A percentile compares a stretch with the other conserved stretches of the same genome.
Conservation (phyloP, 164 flowering plant genomes). For the Tetracentron sinense region DNA sequence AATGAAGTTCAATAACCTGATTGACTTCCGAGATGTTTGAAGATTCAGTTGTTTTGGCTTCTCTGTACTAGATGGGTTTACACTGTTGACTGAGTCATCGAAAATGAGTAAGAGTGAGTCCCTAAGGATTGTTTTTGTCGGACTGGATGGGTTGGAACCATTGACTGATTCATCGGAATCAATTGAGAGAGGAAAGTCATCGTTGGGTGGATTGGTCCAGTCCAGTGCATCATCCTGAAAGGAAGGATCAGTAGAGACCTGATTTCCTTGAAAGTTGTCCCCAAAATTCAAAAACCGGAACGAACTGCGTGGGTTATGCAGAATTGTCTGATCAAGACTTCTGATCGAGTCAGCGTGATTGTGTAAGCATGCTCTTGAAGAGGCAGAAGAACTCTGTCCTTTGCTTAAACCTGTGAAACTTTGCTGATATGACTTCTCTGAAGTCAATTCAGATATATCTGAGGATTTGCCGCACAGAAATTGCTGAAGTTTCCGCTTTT, state of each 20-base stretch:
- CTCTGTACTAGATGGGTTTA: slow-evolving; percentile 5
- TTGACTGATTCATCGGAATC: slow-evolving; percentile 21
- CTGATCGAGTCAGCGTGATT: slow-evolving; percentile 11
- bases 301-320: slow-evolving; percentile 5
- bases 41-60: slow-evolving; percentile 1
- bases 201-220: not conserved
- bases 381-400: slow-evolving; percentile 10
- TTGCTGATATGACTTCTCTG: slow-evolving; percentile 13
- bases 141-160: slow-evolving; percentile 13
- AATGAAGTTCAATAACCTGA: slow-evolving; percentile 16
- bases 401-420: slow-evolving; percentile 6
- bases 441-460: slow-evolving; percentile 13
- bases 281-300: slow-evolving; percentile 11
- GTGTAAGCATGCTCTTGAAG: slow-evolving; percentile 23
- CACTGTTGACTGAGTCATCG: slow-evolving; percentile 12
- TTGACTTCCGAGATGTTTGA: slow-evolving; percentile 12
- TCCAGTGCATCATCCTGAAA: slow-evolving; percentile 11
- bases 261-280: slow-evolving; percentile 16
- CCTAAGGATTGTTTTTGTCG: slow-evolving; percentile 4
- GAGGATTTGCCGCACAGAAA: slow-evolving; percentile 13
- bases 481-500: slow-evolving; percentile 28
- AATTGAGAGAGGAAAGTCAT: slow-evolving; percentile 1
- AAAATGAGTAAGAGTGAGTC: slow-evolving; percentile 6
- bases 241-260: slow-evolving; percentile 1
- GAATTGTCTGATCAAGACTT: slow-evolving; percentile 7